Percentiles rank a stretch among this genome's conserved stretches.
phyloP scores from a whole-genome alignment of 257 asterid species.

The Ilex asprella region DNA sequence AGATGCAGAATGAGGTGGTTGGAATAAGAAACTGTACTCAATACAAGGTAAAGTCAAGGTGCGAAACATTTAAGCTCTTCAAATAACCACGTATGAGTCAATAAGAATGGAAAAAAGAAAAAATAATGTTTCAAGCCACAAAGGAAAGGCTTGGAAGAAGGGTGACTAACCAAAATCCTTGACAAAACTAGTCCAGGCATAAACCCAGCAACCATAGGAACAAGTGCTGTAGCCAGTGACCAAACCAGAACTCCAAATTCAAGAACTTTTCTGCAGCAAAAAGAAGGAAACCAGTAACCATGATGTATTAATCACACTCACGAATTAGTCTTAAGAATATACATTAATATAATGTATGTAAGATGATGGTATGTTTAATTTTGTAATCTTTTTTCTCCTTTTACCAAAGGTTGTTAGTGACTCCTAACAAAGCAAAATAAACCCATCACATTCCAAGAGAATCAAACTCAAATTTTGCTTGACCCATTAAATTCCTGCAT shows the following conservation, averaged over 20 bases:
- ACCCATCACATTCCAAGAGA: no score
- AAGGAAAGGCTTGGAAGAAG: slow-evolving; percentile 5
- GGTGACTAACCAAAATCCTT: slow-evolving; percentile 66
- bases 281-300: slow-evolving; percentile 7
- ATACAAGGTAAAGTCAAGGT: not conserved
- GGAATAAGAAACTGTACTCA: slow-evolving; percentile 1
- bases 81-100: not conserved
- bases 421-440: not conserved
- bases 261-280: slow-evolving; percentile 74
- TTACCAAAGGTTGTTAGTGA: not conserved
- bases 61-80: no score
- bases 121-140: not conserved
- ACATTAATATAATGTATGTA: no score
- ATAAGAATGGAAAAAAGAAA: not conserved
- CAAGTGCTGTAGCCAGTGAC: slow-evolving; percentile 86
- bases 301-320: not conserved
- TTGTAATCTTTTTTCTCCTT: not conserved
- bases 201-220: slow-evolving; percentile 77
- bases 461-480: no score
- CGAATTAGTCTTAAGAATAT: not conserved
- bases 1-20: slow-evolving; percentile 11
- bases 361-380: no score
- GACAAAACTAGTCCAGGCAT: slow-evolving; percentile 87
- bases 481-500: no score
- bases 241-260: slow-evolving; percentile 75